Evolutionary conservation across 2,329 filamentous ascomycete genomes (phyloP).

Genomic region (Cladobotryum mycophilum): DNA sequence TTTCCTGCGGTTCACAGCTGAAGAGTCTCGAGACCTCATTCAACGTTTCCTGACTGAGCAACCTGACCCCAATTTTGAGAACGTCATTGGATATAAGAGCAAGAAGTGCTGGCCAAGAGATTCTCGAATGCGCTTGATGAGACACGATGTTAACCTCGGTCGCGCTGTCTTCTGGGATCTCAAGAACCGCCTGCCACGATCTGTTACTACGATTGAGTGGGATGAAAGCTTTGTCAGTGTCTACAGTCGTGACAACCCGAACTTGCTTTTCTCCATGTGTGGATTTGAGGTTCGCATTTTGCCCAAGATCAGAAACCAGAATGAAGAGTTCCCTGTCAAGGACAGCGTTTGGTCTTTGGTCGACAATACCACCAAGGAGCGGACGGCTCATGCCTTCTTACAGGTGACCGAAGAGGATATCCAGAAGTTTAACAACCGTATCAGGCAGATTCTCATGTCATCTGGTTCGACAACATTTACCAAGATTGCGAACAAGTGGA

Average conservation of each 20-base stretch:
- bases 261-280: constrained; percentile 94
- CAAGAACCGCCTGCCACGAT: constrained; percentile 91
- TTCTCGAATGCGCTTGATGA: constrained; percentile 96
- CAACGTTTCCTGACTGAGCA: constrained; percentile 97
- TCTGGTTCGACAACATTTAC: constrained; percentile 99
- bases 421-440: constrained; percentile 98
- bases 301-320: constrained; percentile 89
- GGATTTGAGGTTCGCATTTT: constrained; percentile 96
- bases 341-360: constrained; percentile 98
- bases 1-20: constrained; percentile 86
- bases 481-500: constrained; percentile 99
- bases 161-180: constrained; percentile 98
- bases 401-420: constrained; percentile 98
- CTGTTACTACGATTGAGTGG: constrained; percentile 97
- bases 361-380: constrained; percentile 93
- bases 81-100: constrained; percentile 97
- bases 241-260: constrained; percentile 96
- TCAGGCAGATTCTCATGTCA: constrained; percentile 97
- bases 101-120: constrained; percentile 99
- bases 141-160: constrained; percentile 95
- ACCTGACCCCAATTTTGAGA: constrained; percentile 97
- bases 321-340: constrained; percentile 94
- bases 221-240: constrained; percentile 98
- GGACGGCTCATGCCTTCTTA: constrained; percentile 93
- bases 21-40: constrained; percentile 92